Base-by-base conservation (phyloP, 192 early-diverging fungal species). In the Backusella parvicylindrica region DNA sequence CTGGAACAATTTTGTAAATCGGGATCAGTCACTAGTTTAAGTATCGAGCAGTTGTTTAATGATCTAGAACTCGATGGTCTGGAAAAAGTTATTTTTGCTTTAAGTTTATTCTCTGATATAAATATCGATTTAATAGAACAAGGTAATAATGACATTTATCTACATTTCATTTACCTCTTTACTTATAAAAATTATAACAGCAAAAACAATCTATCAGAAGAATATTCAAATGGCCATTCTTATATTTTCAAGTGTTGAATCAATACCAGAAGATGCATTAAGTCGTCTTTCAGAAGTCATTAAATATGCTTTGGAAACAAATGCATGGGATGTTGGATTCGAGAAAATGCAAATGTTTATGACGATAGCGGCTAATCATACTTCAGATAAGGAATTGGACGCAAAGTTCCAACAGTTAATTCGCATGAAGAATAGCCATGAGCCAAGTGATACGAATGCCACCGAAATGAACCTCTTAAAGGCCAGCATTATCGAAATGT, bases 401-500 rank as follows among this genome's bases (percentile, higher is more conserved):
- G 26, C 37, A 26, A 18, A 6, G 40, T 26, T 70, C 1, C 68
- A 70, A 31, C 37, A 15, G 28, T 38, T 23, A 31, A 35, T 70
- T 41, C 37, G 40, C 26, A 28, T 70, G 37, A 70, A 70, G 64
- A 33, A n/a, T 31, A 31, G 7, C 2, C 0, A 35, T 16, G 13
- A 31, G 4, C 7, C 64, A 31, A 23, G 23, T 31, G 68, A 28
- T 47, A 32, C 38, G 15, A 40, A 18, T 35, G 40, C 37, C 23
- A 47, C 41, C 11, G 15, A 70, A 18, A n/a, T 43, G 28, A 74
- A 75, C 2, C 73, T 90, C 35, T 82, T 93, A 36, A 82, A 91
- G 16, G 82, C 86, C 56, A 89, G 90, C 2, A 81, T 94, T 4
- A 78, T 94, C 49, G 89, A 91, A 64, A 60, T 95, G 43, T 92